A percentile compares a stretch with the other conserved stretches of the same genome.
These are phyloP conservation scores for Hirsutella minnesotensis DNA, from an alignment of 2,329 filamentous ascomycete species.

Conservation along the genomic window DNA sequence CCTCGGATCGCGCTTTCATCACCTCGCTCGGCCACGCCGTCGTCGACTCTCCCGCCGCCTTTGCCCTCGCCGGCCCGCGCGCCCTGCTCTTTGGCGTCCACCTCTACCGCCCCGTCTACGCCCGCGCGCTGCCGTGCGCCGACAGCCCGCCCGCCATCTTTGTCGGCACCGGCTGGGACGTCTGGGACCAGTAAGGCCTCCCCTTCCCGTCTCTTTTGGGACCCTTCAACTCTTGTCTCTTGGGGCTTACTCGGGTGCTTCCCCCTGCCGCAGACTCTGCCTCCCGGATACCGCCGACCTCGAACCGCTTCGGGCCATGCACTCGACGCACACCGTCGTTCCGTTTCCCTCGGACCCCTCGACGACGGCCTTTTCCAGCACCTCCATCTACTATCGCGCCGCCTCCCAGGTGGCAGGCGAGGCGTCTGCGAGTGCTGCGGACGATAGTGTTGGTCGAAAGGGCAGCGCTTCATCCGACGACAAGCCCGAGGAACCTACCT, in stretches of 20 bases:
- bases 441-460: too few relatives aligned
- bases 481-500: too few relatives aligned
- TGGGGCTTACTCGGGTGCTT: background rate
- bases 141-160: conserved; percentile 37
- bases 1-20: conserved; percentile 38
- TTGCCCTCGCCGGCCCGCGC: conserved; percentile 30
- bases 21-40: conserved; percentile 39
- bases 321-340: conserved; percentile 5
- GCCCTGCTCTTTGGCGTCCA: conserved; percentile 53
- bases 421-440: too few relatives aligned
- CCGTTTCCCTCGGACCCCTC: conserved; percentile 7
- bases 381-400: conserved; percentile 11
- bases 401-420: too few relatives aligned
- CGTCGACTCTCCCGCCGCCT: conserved; percentile 40
- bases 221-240: conserved; percentile 2
- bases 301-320: conserved; percentile 6
- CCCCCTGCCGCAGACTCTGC: conserved; percentile 3
- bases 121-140: conserved; percentile 35
- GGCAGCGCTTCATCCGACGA: too few relatives aligned
- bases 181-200: conserved; percentile 36
- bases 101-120: conserved; percentile 42
- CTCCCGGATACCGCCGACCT: conserved; percentile 2
- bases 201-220: background rate
- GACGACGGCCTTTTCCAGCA: conserved; percentile 9
- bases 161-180: conserved; percentile 41